Conservation (phyloP, 306 rosid species). For the Heteromeles arbutifolia region DNA sequence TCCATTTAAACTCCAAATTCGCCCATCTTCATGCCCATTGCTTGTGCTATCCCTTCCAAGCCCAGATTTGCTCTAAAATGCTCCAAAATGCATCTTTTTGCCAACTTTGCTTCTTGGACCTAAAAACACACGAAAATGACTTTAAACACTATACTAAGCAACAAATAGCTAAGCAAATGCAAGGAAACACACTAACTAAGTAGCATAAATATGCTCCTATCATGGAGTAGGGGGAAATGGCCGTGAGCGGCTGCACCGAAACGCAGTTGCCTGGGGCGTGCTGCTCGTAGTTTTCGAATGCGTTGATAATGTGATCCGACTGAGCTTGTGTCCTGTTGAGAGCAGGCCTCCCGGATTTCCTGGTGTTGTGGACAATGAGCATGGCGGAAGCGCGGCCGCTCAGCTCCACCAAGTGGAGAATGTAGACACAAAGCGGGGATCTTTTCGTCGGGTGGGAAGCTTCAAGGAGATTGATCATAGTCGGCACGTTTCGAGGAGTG, state of each 20-base stretch:
- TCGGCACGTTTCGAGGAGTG: conserved; percentile 75
- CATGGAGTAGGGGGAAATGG: conserved; percentile 84
- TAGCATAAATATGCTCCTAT: too few species aligned
- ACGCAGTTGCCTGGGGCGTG: conserved; percentile 30
- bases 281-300: conserved; percentile 73
- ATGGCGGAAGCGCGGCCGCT: conserved; percentile 92
- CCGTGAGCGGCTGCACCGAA: conserved; percentile 67
- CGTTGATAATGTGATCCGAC: conserved; percentile 77
- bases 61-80: too few species aligned
- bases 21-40: too few species aligned
- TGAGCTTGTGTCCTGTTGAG: conserved; percentile 74
- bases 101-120: too few species aligned
- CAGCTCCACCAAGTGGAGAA: conserved; percentile 80
- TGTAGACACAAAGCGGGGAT: conserved; percentile 71
- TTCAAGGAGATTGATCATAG: conserved; percentile 79
- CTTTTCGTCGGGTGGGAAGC: conserved; percentile 68
- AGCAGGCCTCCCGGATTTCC: conserved; percentile 46
- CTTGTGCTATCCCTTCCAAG: too few species aligned
- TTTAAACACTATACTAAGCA: too few species aligned
- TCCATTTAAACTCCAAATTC: too few species aligned
- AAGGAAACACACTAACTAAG: too few species aligned
- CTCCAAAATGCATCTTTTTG: too few species aligned
- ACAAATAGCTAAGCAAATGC: too few species aligned
- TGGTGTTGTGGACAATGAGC: conserved; percentile 79
- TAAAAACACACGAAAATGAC: too few species aligned